Conservation (phyloP, 306 rosid species). For the Luffa aegyptiaca region DNA sequence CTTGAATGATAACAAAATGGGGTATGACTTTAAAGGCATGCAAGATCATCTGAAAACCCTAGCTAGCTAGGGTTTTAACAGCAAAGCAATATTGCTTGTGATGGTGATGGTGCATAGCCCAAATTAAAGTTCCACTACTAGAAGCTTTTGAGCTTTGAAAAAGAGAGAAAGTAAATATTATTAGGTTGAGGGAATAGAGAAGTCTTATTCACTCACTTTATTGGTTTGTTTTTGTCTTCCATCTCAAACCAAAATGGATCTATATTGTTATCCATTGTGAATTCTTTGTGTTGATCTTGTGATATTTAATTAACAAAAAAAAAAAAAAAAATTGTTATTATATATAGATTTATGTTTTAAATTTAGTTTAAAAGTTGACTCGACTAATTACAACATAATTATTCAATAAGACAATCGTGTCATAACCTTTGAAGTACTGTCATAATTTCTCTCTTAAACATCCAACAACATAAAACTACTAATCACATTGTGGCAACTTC, state of each 20-base stretch:
- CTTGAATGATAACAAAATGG: background rate
- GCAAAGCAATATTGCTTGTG: background rate
- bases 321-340: no score
- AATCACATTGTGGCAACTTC: no score
- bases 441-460: no score
- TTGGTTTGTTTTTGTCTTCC: background rate
- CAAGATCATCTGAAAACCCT: background rate
- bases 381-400: no score
- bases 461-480: no score
- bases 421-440: no score
- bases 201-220: background rate
- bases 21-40: background rate
- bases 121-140: background rate
- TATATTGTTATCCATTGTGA: background rate
- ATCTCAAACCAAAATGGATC: background rate
- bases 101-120: background rate
- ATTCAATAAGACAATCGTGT: no score
- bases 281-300: background rate
- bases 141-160: background rate
- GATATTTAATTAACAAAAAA: no score
- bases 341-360: no score
- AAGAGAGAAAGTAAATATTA: background rate
- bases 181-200: background rate
- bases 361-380: no score
- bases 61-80: slow-evolving; percentile 5